Evolutionary conservation across 371 early-diverging fungal species (phyloP).

Genomic region (Agmasoma carcini): DNA sequence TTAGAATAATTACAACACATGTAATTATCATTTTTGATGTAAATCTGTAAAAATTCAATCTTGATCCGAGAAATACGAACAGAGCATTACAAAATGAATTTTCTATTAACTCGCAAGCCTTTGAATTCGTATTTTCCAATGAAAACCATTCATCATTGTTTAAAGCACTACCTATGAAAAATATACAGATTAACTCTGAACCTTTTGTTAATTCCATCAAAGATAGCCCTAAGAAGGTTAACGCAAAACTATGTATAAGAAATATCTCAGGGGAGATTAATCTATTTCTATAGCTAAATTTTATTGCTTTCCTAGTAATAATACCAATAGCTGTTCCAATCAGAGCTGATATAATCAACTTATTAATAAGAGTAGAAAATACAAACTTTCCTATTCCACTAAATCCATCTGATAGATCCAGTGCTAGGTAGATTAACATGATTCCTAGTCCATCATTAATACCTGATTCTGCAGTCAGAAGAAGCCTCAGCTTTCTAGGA

Average conservation of each 20-base stretch:
- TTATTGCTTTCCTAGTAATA: constrained; percentile 57
- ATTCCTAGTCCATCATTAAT: constrained; percentile 64
- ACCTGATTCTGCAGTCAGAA: constrained; percentile 64
- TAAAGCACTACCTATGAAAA: constrained; percentile 70
- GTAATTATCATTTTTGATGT: constrained; percentile 58
- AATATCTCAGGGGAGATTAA: constrained; percentile 74
- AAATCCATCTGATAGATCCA: constrained; percentile 51
- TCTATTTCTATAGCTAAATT: constrained; percentile 59
- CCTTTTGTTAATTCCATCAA: constrained; percentile 61
- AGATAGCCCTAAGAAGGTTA: constrained; percentile 67
- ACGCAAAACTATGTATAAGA: constrained; percentile 64
- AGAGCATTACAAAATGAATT: constrained; percentile 67
- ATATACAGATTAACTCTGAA: constrained; percentile 73
- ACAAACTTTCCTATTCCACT: constrained; percentile 4
- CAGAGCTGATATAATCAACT: constrained; percentile 59
- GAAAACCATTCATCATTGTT: constrained; percentile 69
- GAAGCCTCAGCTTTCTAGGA: constrained; percentile 61
- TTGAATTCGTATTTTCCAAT: constrained; percentile 64
- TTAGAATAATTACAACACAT: constrained; percentile 60
- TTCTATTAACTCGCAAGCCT: constrained; percentile 74
- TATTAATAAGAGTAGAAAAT: constrained; percentile 30
- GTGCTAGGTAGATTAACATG: constrained; percentile 59
- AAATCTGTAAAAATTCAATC: constrained; percentile 60
- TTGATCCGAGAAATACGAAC: constrained; percentile 74
- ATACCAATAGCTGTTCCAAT: constrained; percentile 67